These are phyloP conservation scores for Wickerhamiella bombiphila DNA, from an alignment of 805 yeast genomes.

Conservation along the genomic window DNA sequence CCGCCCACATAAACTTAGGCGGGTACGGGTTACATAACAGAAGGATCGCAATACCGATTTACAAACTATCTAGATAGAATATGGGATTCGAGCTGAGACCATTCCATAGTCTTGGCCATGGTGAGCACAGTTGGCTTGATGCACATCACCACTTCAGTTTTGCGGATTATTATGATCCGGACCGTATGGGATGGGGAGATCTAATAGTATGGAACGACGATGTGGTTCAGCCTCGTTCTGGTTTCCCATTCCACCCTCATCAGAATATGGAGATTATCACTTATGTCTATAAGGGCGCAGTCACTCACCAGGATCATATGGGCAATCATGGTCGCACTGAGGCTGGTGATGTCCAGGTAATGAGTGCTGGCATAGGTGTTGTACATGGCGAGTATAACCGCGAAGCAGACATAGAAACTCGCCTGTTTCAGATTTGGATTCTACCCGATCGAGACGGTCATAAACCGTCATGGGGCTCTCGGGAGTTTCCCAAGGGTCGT, in stretches of 20 bases:
- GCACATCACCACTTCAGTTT: constrained; percentile 13
- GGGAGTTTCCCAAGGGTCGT: constrained; percentile 9
- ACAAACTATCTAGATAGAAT: too few species aligned
- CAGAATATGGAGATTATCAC: constrained; percentile 13
- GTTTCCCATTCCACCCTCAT: constrained; percentile 15
- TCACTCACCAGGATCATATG: constrained; percentile 12
- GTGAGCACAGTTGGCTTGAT: constrained; percentile 14
- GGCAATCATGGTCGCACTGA: constrained; percentile 12
- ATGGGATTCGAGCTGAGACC: too few species aligned
- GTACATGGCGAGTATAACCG: constrained; percentile 13
- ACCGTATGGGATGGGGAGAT: constrained; percentile 15
- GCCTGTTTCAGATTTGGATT: constrained; percentile 13
- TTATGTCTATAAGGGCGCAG: constrained; percentile 11
- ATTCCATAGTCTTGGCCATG: too few species aligned
- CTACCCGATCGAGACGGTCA: constrained; percentile 5
- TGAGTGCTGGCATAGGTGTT: constrained; percentile 14
- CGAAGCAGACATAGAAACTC: constrained; percentile 1
- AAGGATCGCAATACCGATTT: too few species aligned
- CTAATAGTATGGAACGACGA: constrained; percentile 14
- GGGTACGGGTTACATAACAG: too few species aligned
- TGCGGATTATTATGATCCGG: constrained; percentile 12
- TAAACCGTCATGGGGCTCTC: constrained; percentile 11
- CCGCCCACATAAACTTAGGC: too few species aligned
- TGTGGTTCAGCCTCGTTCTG: constrained; percentile 9
- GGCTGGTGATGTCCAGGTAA: constrained; percentile 15